A percentile compares a stretch with the other conserved stretches of the same genome.
phyloP scores from a whole-genome alignment of 1,284 basidiomycete genomes.

The Neonothopanus nambi region DNA sequence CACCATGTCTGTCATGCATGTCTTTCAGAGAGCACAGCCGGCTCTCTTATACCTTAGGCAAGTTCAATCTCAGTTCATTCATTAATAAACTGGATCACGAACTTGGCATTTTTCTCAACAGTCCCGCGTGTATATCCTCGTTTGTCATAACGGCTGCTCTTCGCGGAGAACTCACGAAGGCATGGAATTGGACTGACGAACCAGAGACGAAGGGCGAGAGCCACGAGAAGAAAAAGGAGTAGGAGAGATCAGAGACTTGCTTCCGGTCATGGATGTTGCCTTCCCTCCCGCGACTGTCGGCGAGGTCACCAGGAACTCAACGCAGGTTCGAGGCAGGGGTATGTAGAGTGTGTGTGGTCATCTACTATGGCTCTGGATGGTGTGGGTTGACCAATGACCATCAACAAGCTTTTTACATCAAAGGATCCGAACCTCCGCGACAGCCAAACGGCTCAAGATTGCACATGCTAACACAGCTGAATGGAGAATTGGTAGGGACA shows the following conservation, averaged over 20 bases:
- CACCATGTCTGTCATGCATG: slow-evolving; percentile 91
- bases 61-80: no score
- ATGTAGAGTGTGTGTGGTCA: no score
- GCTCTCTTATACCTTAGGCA: slow-evolving; percentile 91
- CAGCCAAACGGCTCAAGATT: no score
- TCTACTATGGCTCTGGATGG: no score
- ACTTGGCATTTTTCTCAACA: slow-evolving; percentile 28
- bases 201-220: slow-evolving; percentile 25
- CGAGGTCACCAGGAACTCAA: no score
- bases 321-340: no score
- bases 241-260: background rate
- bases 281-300: background rate
- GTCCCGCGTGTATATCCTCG: slow-evolving; percentile 69
- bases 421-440: no score
- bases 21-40: slow-evolving; percentile 81
- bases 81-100: background rate
- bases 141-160: slow-evolving; percentile 53
- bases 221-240: slow-evolving; percentile 20
- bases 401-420: no score
- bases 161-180: slow-evolving; percentile 59
- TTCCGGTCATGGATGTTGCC: background rate
- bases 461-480: no score
- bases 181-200: slow-evolving; percentile 66
- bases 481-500: no score
- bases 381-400: no score